Evolutionary conservation across 257 asterid genomes (phyloP).

Genomic region (Plectranthus barbatus): DNA sequence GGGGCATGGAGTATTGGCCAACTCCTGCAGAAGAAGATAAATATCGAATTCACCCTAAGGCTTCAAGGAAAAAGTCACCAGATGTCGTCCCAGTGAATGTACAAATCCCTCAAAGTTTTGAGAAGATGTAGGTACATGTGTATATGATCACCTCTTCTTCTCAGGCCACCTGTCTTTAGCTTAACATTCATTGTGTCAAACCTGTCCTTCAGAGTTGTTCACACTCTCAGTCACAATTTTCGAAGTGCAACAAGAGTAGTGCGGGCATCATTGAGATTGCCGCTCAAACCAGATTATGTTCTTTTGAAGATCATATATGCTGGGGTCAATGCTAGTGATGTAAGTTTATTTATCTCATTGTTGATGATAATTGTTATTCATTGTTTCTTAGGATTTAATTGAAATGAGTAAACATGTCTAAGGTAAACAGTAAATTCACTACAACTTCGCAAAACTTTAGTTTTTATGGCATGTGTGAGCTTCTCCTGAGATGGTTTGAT

Average conservation of each 20-base stretch:
- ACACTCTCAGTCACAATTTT: slow-evolving; percentile 81
- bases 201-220: slow-evolving; percentile 58
- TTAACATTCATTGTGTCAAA: slow-evolving; percentile 15
- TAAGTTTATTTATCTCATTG: slow-evolving; percentile 35
- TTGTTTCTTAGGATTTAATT: slow-evolving; percentile 2
- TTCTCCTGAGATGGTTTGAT: neutral
- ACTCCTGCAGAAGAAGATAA: slow-evolving; percentile 79
- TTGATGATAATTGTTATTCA: neutral
- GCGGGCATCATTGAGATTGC: slow-evolving; percentile 49
- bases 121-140: slow-evolving; percentile 57
- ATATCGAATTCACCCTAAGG: slow-evolving; percentile 32
- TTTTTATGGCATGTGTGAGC: neutral
- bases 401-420: neutral
- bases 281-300: slow-evolving; percentile 69
- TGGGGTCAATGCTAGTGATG: slow-evolving; percentile 99
- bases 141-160: neutral
- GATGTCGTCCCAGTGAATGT: slow-evolving; percentile 35
- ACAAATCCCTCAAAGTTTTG: slow-evolving; percentile 68
- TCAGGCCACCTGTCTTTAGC: slow-evolving; percentile 11
- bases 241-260: slow-evolving; percentile 67
- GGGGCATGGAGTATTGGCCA: slow-evolving; percentile 94
- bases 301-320: slow-evolving; percentile 88
- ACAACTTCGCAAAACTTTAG: neutral
- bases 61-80: slow-evolving; percentile 34
- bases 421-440: neutral